phyloP scores from a whole-genome alignment of 73 alveolate species.

The Blepharisma stoltei region DNA sequence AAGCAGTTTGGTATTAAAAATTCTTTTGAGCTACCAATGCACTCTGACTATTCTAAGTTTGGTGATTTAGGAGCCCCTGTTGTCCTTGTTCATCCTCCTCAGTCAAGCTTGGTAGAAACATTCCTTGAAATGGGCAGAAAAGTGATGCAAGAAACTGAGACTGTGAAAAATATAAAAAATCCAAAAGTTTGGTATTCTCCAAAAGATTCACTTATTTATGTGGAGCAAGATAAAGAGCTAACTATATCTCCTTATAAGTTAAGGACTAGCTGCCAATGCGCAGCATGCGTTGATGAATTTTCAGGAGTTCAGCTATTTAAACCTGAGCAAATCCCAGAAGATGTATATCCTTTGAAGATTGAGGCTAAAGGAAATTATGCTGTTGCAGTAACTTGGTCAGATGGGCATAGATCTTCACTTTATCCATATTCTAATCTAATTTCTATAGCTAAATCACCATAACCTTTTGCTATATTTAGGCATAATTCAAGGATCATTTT shows the following conservation, averaged over 20 bases:
- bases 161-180: constrained; percentile 13
- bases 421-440: constrained; percentile 56
- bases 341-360: constrained; percentile 77
- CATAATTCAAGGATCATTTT: no score
- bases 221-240: constrained; percentile 36
- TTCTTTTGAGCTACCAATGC: constrained; percentile 68
- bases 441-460: no score
- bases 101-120: constrained; percentile 51
- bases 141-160: constrained; percentile 56
- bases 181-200: constrained; percentile 14
- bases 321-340: constrained; percentile 61
- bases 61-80: constrained; percentile 83
- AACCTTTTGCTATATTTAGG: no score
- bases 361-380: constrained; percentile 87
- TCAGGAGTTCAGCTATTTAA: constrained; percentile 57
- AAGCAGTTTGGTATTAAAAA: constrained; percentile 76
- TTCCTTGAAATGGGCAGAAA: constrained; percentile 56
- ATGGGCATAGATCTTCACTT: constrained; percentile 82
- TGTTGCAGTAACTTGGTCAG: constrained; percentile 86
- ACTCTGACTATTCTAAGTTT: constrained; percentile 58
- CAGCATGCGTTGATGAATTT: constrained; percentile 80
- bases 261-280: constrained; percentile 77
- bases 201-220: not conserved
- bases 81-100: constrained; percentile 73
- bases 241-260: constrained; percentile 57